Evolutionary conservation across 2,329 filamentous ascomycete genomes (phyloP).

Genomic region (Beauveria sp.): DNA sequence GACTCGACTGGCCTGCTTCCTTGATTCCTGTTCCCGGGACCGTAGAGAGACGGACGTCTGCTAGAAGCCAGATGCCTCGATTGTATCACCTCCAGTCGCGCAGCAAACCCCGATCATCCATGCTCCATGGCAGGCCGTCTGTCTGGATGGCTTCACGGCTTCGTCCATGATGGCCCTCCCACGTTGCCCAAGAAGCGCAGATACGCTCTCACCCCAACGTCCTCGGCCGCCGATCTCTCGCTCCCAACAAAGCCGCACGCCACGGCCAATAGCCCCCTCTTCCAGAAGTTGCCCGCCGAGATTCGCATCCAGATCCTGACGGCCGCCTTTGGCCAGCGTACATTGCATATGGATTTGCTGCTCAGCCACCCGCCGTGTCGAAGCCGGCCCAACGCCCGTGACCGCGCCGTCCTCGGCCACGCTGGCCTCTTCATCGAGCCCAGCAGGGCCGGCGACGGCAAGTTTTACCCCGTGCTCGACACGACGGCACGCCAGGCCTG

Average conservation of each 20-base stretch:
- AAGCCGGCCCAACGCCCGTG: not conserved
- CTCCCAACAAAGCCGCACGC: not conserved
- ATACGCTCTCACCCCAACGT: not conserved
- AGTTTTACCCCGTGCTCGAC: not conserved
- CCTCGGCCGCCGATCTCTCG: not conserved
- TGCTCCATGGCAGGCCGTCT: conserved; percentile 3
- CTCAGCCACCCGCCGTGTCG: conserved; percentile 13
- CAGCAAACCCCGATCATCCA: not conserved
- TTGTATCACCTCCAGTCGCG: not conserved
- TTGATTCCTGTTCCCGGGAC: not conserved
- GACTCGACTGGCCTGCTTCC: not conserved
- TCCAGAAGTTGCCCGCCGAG: conserved; percentile 26
- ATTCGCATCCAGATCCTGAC: conserved; percentile 24
- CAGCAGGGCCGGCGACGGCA: conserved; percentile 7
- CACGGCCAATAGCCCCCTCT: conserved; percentile 19
- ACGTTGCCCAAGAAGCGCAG: not conserved
- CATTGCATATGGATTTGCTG: conserved; percentile 20
- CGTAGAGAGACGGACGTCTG: not conserved
- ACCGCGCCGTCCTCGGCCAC: not conserved
- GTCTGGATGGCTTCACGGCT: conserved; percentile 7
- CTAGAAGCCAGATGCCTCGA: not conserved
- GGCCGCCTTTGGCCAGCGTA: conserved; percentile 18
- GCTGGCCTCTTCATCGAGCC: conserved; percentile 3
- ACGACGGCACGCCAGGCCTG: conserved; percentile 15
- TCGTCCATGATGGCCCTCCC: conserved; percentile 1